A percentile compares a stretch with the other conserved stretches of the same genome.
These are phyloP conservation scores for Calonectria multiphialidica DNA, from an alignment of 2,329 filamentous ascomycete species.

Conservation along the genomic window DNA sequence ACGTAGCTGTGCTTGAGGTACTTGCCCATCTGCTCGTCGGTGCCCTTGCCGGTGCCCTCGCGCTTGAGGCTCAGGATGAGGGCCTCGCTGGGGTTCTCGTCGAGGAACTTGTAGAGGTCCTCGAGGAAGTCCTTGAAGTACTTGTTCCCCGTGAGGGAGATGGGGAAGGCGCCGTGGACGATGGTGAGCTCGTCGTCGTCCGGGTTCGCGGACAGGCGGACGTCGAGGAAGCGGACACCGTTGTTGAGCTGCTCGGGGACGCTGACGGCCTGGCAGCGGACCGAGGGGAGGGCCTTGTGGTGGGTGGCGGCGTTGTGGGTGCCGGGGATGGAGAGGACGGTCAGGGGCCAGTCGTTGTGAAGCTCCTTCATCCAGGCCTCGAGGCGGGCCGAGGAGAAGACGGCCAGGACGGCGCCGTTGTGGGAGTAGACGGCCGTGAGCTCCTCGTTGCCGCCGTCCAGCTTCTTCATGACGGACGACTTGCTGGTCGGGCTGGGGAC, in stretches of 20 bases:
- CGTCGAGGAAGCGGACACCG: conserved; percentile 94
- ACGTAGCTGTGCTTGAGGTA: conserved; percentile 82
- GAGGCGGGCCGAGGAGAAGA: conserved; percentile 80
- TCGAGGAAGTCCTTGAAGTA: conserved; percentile 81
- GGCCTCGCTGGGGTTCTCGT: conserved; percentile 82
- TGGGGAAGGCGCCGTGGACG: conserved; percentile 91
- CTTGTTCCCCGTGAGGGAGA: conserved; percentile 85
- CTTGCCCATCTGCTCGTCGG: conserved; percentile 81
- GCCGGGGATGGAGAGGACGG: conserved; percentile 89
- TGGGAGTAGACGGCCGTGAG: conserved; percentile 77
- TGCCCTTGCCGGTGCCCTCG: conserved; percentile 85
- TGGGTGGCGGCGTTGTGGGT: conserved; percentile 95
- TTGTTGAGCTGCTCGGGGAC: conserved; percentile 85
- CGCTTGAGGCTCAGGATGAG: conserved; percentile 91
- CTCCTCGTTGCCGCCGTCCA: conserved; percentile 63
- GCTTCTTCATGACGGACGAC: conserved; percentile 70
- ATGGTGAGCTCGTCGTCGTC: conserved; percentile 79
- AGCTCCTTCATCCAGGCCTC: conserved; percentile 86
- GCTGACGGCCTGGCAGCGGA: conserved; percentile 89
- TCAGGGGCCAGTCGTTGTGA: conserved; percentile 77
- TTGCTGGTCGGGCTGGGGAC: conserved; percentile 72
- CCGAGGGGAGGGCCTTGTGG: conserved; percentile 87
- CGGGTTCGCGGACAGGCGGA: conserved; percentile 73
- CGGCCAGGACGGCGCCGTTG: conserved; percentile 64
- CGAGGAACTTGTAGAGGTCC: conserved; percentile 80